Evolutionary conservation across 352 stramenopile genomes (phyloP), one percentile per base, ranked within the genome.

Genomic region (Phytophthora palmivora): DNA sequence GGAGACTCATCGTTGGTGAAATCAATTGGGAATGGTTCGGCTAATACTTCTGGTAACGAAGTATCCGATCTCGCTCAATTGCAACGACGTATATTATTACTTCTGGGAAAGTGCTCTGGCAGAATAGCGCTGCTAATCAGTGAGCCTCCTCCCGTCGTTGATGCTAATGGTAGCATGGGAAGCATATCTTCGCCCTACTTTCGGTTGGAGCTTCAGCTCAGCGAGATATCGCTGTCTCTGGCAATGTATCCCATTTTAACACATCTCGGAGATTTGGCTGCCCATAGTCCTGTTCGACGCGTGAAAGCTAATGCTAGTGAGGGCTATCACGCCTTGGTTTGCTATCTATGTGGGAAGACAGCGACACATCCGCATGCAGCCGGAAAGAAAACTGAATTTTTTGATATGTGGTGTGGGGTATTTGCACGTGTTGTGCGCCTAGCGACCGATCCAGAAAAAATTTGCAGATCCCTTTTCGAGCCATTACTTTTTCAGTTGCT

Each of bases 401-500:
- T 78, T 39, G 51, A 74, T 30, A 53, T 89, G 10, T 95, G 87
- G 87, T 50, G 71, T 19, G 45, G 36, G 12, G 59, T 82, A 36
- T 84, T 92, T 61, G 67, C 78, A 6, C 74, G 59, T 4, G 22
- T 93, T n/a, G 28, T 94, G 19, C 51, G 47, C 0, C 68, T 95
- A 24, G 79, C 83, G 30, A 82, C 81, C 15, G 84, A 95, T 46
- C 30, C 78, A 4, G 84, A 94, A 22, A 91, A 86, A 46, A 82
- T 95, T 45, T 84, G 74, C 38, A 76, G 82, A 28, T 70, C 74
- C 12, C 67, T 95, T 6, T 94, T 95, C 47, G 72, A 89, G 22
- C 84, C 87, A 3, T 49, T 93, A 15, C 52, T 94, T 7, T 89
- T 92, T 24, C 84, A 95, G 63, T 39, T 94, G 22, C 57, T 87